Base-by-base conservation (phyloP, 1,284 basidiomycete genomes). In the Ceratobasidium papillatum region DNA sequence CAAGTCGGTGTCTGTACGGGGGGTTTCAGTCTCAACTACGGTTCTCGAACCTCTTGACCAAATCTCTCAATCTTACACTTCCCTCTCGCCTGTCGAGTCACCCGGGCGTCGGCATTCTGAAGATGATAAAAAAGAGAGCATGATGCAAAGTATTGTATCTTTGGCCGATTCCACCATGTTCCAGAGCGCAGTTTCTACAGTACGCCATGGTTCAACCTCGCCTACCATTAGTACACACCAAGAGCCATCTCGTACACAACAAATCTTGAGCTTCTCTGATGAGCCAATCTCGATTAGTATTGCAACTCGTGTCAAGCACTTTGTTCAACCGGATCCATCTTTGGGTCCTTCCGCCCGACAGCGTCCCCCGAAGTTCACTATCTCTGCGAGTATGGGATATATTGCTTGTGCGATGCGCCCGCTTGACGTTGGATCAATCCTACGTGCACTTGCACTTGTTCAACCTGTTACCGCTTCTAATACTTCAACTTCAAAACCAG, bases 121-220 rank as follows among this genome's bases (percentile, higher is more conserved):
- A 11, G 77, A 76, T 47, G 77, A 76, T 27, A 75, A 75, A 7
- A 82, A 80, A 27, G 82, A 87, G 79, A 82, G 86, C 73, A 93
- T 94, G 91, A 90, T 91, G 3, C 91, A 93, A 79, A 93, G 92
- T 4, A 83, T 94, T 58, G 88, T 86, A 5, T 85, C 83, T 54
- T 84, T 94, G 49, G 83, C 84, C 30, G 58, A 75, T 11, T 80
- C 84, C 7, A 91, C 87, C 80, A 88, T 94, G 85, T 94, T 93
- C 80, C 86, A 92, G 78, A 94, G 92, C 78, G 90, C 91, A 1
- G 79, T 92, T 32, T 90, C 90, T 17, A 83, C 82, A n/a, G 76
- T 81, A 19, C 75, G 22, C n/a, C 51, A 17, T 22, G 34, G 49
- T 30, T 41, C 62, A 22, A 49, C 30, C 27, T 74, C 77, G 45